These are phyloP conservation scores for Beauveria varroae DNA, from an alignment of 2,329 filamentous ascomycete genomes.

Conservation along the genomic window DNA sequence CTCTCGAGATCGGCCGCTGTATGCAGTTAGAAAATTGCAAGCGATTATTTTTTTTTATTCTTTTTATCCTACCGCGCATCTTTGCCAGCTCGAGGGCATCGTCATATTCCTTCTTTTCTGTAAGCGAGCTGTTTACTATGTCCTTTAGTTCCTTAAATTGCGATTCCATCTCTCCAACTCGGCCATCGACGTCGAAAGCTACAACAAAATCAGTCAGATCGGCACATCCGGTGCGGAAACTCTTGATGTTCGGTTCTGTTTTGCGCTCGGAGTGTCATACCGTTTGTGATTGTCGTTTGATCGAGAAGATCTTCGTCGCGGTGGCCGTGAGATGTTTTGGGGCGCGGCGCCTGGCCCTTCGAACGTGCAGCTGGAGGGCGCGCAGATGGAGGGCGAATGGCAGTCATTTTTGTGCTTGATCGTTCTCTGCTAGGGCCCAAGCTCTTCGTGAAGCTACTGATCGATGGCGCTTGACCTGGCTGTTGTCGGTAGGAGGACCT, in stretches of 20 bases:
- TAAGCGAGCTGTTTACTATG: constrained; percentile 61
- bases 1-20: constrained; percentile 43
- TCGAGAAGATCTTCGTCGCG: constrained; percentile 32
- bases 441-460: constrained; percentile 48
- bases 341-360: constrained; percentile 29
- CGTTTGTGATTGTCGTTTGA: constrained; percentile 23
- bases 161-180: constrained; percentile 68
- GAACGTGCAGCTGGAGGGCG: constrained; percentile 35
- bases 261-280: constrained; percentile 23
- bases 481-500: constrained; percentile 31
- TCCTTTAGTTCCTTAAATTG: constrained; percentile 66
- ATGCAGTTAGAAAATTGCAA: constrained; percentile 10
- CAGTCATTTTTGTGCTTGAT: constrained; percentile 36
- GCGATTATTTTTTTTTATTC: constrained; percentile 11
- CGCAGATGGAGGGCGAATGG: constrained; percentile 40
- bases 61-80: constrained; percentile 51
- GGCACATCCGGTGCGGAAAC: constrained; percentile 24
- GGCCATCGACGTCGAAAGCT: constrained; percentile 72
- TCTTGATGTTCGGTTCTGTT: constrained; percentile 10
- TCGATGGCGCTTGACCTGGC: constrained; percentile 20
- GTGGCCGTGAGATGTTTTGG: constrained; percentile 33
- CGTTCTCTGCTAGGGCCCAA: constrained; percentile 45
- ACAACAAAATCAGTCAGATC: constrained; percentile 52
- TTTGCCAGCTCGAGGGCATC: constrained; percentile 70
- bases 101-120: constrained; percentile 62